A percentile compares a stretch with the other conserved stretches of the same genome.
phyloP scores from a whole-genome alignment of 345 rosid genomes.

The Trapa incisa region DNA sequence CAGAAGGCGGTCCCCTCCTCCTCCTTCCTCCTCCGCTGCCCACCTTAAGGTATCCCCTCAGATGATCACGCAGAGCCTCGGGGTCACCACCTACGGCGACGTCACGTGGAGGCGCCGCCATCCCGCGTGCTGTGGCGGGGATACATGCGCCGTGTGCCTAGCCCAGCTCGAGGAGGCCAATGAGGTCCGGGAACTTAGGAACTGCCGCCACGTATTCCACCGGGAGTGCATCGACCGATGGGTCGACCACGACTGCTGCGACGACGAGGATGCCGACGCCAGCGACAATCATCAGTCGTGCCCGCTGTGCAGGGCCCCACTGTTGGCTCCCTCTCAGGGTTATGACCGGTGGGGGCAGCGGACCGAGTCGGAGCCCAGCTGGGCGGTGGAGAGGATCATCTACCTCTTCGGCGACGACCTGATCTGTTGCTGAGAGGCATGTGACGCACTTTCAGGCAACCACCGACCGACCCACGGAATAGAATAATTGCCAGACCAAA shows the following conservation, averaged over 20 bases:
- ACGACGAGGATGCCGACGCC: not conserved
- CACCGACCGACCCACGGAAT: too few relatives aligned
- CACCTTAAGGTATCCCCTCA: slow-evolving; percentile 22
- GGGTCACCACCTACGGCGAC: slow-evolving; percentile 47
- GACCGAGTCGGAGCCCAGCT: slow-evolving; percentile 62
- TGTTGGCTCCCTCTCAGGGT: slow-evolving; percentile 32
- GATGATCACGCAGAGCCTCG: slow-evolving; percentile 42
- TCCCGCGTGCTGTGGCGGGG: slow-evolving; percentile 22
- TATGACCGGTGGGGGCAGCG: slow-evolving; percentile 21
- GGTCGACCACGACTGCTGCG: slow-evolving; percentile 38
- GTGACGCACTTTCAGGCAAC: too few relatives aligned
- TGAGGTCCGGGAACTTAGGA: slow-evolving; percentile 66
- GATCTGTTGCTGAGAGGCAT: slow-evolving; percentile 4
- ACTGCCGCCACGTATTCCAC: slow-evolving; percentile 88
- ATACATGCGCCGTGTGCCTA: slow-evolving; percentile 81
- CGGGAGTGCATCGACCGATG: slow-evolving; percentile 78
- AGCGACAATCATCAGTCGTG: slow-evolving; percentile 41
- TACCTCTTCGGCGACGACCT: slow-evolving; percentile 91
- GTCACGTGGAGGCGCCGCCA: slow-evolving; percentile 27
- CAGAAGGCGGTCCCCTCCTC: slow-evolving; percentile 3
- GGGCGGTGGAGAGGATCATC: slow-evolving; percentile 83
- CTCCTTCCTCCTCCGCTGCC: slow-evolving; percentile 6
- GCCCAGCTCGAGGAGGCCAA: slow-evolving; percentile 36
- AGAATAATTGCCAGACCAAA: too few relatives aligned
- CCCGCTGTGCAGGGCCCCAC: slow-evolving; percentile 83